These are phyloP conservation scores for Chaetomiaceae sp. DNA, from an alignment of 2,329 filamentous ascomycete species.

Conservation along the genomic window DNA sequence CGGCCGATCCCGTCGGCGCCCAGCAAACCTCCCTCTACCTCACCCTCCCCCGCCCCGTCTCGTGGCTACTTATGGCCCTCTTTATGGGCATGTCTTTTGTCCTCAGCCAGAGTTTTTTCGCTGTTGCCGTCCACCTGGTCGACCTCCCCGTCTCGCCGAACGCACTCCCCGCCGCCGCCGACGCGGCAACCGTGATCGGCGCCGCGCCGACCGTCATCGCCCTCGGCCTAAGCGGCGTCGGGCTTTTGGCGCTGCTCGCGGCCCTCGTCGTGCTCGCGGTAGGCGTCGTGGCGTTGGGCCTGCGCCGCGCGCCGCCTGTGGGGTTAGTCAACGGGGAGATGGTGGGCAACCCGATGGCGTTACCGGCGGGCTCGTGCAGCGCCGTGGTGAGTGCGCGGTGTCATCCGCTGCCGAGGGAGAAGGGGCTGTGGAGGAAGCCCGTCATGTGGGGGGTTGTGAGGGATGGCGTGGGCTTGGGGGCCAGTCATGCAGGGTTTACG, in stretches of 20 bases:
- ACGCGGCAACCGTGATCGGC: neutral
- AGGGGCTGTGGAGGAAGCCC: constrained; percentile 35
- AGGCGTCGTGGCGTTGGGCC: constrained; percentile 37
- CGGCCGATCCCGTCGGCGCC: constrained; percentile 38
- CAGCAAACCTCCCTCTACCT: constrained; percentile 48
- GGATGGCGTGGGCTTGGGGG: constrained; percentile 35
- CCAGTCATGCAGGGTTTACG: constrained; percentile 45
- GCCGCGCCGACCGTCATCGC: constrained; percentile 19
- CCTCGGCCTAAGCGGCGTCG: constrained; percentile 42
- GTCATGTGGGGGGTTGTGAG: constrained; percentile 46
- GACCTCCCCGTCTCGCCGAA: constrained; percentile 3
- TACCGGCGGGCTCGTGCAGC: constrained; percentile 46
- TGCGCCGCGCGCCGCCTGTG: constrained; percentile 37
- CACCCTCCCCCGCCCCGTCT: constrained; percentile 45
- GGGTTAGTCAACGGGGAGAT: constrained; percentile 34
- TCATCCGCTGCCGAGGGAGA: constrained; percentile 32
- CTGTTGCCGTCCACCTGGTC: constrained; percentile 31
- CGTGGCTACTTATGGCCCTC: constrained; percentile 41
- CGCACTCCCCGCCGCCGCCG: too few relatives aligned
- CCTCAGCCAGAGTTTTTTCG: constrained; percentile 43
- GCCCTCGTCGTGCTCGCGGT: constrained; percentile 39
- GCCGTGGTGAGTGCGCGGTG: constrained; percentile 49
- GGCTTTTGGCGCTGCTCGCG: constrained; percentile 40
- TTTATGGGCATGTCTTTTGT: constrained; percentile 44
- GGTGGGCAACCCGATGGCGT: constrained; percentile 45